phyloP scores from a whole-genome alignment of 768 basidiomycete species.

The Ramaria sp. region DNA sequence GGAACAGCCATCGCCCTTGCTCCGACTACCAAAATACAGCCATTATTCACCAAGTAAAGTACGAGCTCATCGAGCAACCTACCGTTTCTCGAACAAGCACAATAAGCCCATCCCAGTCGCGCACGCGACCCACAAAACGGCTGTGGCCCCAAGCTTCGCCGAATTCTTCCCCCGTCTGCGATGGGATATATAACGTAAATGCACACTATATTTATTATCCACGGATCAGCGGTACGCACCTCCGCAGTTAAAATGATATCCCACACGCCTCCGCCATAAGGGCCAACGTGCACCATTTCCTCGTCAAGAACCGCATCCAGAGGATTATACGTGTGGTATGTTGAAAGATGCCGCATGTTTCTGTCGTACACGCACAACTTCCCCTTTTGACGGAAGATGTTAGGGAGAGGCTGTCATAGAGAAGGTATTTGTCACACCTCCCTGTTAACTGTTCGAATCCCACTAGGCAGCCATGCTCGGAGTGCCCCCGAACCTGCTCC shows the following conservation, averaged over 20 bases:
- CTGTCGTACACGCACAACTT: neutral
- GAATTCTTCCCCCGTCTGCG: slow-evolving; percentile 34
- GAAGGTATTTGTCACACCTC: neutral
- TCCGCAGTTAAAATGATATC: slow-evolving; percentile 55
- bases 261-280: slow-evolving; percentile 37
- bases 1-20: slow-evolving; percentile 48
- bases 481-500: slow-evolving; percentile 1
- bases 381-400: neutral
- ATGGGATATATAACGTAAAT: neutral
- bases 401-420: no score
- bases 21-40: slow-evolving; percentile 20
- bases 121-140: slow-evolving; percentile 35
- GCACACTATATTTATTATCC: neutral
- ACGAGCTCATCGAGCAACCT: neutral
- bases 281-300: slow-evolving; percentile 29
- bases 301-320: slow-evolving; percentile 19
- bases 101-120: slow-evolving; percentile 41
- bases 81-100: slow-evolving; percentile 34
- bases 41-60: slow-evolving; percentile 15
- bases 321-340: slow-evolving; percentile 3
- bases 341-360: neutral
- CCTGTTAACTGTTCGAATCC: neutral
- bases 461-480: slow-evolving; percentile 3
- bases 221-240: slow-evolving; percentile 23
- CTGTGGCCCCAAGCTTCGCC: slow-evolving; percentile 41